Conservation (phyloP, 805 yeast species). For the Danielia oregonensis region DNA sequence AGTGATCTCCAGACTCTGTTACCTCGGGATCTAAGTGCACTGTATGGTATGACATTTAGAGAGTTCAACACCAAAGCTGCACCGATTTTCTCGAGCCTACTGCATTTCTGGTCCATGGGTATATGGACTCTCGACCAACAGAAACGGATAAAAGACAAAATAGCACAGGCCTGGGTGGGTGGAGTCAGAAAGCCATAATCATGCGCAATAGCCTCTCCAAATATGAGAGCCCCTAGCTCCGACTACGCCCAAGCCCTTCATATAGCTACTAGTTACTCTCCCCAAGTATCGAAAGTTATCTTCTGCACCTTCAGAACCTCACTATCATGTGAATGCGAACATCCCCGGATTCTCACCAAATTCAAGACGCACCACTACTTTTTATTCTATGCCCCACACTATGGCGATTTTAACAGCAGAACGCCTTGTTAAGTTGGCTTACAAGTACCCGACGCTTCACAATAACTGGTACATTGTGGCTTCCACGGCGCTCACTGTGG, state of each 20-base stretch:
- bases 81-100: slow-evolving; percentile 20
- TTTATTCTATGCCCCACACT: background rate
- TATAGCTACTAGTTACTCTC: too few species aligned
- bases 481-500: slow-evolving; percentile 74
- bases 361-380: background rate
- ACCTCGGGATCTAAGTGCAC: slow-evolving; percentile 23
- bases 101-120: slow-evolving; percentile 70
- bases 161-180: slow-evolving; percentile 54
- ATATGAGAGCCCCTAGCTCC: too few species aligned
- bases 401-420: slow-evolving; percentile 46
- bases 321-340: slow-evolving; percentile 3
- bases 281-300: too few species aligned
- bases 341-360: background rate
- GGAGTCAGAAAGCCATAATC: too few species aligned
- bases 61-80: slow-evolving; percentile 21
- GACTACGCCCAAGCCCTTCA: too few species aligned
- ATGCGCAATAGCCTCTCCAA: too few species aligned
- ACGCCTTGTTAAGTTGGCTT: slow-evolving; percentile 50
- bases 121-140: slow-evolving; percentile 50
- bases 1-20: slow-evolving; percentile 8
- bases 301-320: too few species aligned
- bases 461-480: slow-evolving; percentile 75
- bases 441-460: slow-evolving; percentile 50
- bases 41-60: slow-evolving; percentile 19
- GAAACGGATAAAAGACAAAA: slow-evolving; percentile 45